Evolutionary conservation across 495 filamentous ascomycete genomes (phyloP), one percentile per base, ranked within the genome.

Genomic region (Xylaria flabelliformis): DNA sequence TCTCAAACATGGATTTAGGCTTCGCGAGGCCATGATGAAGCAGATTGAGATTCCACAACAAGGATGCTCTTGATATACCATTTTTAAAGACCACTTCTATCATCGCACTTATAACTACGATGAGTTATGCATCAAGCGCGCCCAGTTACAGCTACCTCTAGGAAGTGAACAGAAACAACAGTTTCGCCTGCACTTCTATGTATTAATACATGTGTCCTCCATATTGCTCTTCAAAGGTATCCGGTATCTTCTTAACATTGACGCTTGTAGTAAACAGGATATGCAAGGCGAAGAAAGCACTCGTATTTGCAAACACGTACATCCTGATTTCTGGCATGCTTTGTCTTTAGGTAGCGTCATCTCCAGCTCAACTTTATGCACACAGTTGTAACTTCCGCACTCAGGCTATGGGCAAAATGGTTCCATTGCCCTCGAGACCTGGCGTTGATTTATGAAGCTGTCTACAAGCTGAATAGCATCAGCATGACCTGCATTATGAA

Each of bases 171-270:
- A 59, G 72, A 48, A 66, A 58, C 46, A 36, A 56, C 24, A 48
- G 39, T 58, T 65, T 46, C 50, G 29, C 26, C 51, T 34, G 26
- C 42, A 46, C 62, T 39, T 65, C 32, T 61, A 72, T 48, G 19
- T 67, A 72, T 50, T 36, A 67, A 61, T 72, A 72, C 70, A 72
- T 51, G 53, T 39, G 26, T 39, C 70, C 51, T 63, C 51, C 75
- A 42, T 51, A 70, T 62, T 17, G 61, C 67, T 58, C 64, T 44
- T 36, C 7, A 41, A 56, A 69, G 53, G 53, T 53, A 46, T 67
- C 51, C 64, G 73, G 67, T 67, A 72, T 77, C 32, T 56, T 72
- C 72, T 70, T 19, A 48, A 66, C 51, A 34, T 66, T 51, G 44
- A 56, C 62, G 39, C 63, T 56, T 41, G 36, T 51, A 53, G 46